A percentile compares a stretch with the other conserved stretches of the same genome.
phyloP scores from a whole-genome alignment of 805 yeast genomes.

The Wickerhamiella siamensis region DNA sequence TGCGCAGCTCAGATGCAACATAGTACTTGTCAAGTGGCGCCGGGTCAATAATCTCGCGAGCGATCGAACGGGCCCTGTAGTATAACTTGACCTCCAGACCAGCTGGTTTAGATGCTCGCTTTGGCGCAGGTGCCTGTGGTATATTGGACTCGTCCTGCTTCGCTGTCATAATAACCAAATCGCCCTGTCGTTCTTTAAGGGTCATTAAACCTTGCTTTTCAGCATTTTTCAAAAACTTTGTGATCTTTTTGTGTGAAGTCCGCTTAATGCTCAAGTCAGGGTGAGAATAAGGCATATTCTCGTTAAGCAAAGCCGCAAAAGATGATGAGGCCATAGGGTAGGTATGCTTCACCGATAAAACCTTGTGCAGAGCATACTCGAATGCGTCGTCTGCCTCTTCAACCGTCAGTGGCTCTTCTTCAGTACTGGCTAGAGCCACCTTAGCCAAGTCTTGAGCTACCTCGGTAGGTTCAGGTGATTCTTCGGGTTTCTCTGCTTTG shows the following conservation, averaged over 20 bases:
- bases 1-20: slow-evolving; percentile 40
- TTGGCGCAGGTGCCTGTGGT: slow-evolving; percentile 6
- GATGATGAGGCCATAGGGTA: slow-evolving; percentile 61
- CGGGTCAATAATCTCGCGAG: slow-evolving; percentile 15
- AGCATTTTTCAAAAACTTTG: slow-evolving; percentile 74
- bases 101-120: slow-evolving; percentile 4
- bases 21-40: slow-evolving; percentile 28
- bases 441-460: slow-evolving; percentile 9
- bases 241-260: slow-evolving; percentile 79
- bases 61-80: slow-evolving; percentile 21
- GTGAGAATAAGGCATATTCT: slow-evolving; percentile 46
- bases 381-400: slow-evolving; percentile 41
- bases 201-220: slow-evolving; percentile 59
- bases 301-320: slow-evolving; percentile 46
- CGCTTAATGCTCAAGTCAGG: slow-evolving; percentile 40
- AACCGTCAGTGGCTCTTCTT: slow-evolving; percentile 7
- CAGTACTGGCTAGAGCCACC: slow-evolving; percentile 5
- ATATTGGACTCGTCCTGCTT: slow-evolving; percentile 5
- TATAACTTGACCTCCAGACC: slow-evolving; percentile 16
- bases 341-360: slow-evolving; percentile 30
- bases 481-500: slow-evolving; percentile 2
- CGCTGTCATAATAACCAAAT: slow-evolving; percentile 40
- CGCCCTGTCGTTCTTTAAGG: slow-evolving; percentile 71
- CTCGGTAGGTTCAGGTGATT: slow-evolving; percentile 7
- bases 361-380: slow-evolving; percentile 52